Conservation (phyloP, 331 rosid genomes). For the Malus hybrid region DNA sequence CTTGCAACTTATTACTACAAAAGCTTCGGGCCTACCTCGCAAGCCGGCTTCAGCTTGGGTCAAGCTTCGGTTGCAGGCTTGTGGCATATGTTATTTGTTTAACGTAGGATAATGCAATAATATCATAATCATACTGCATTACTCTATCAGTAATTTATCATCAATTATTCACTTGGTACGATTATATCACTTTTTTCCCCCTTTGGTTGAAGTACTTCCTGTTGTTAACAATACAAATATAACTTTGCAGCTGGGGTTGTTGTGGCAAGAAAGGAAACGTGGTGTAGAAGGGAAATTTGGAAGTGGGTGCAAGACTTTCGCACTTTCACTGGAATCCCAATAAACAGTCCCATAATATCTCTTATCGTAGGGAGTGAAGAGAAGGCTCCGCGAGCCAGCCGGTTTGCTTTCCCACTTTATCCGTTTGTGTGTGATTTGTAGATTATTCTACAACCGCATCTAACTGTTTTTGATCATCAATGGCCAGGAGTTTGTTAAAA, state of each 20-base stretch:
- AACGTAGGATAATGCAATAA: not conserved
- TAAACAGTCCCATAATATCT: slow-evolving; percentile 77
- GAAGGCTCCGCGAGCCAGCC: slow-evolving; percentile 82
- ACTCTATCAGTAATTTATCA: not conserved
- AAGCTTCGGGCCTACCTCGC: not conserved
- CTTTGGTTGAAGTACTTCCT: not conserved
- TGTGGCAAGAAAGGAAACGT: slow-evolving; percentile 66
- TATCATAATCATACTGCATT: not conserved
- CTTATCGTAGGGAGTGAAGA: slow-evolving; percentile 80
- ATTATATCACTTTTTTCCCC: not conserved
- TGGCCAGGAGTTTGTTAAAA: slow-evolving; percentile 66
- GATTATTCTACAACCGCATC: not conserved
- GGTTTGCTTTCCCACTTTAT: slow-evolving; percentile 22
- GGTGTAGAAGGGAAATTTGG: slow-evolving; percentile 84
- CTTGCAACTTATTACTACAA: not conserved
- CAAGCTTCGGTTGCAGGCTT: not conserved
- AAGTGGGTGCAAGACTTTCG: slow-evolving; percentile 69
- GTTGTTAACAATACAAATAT: not conserved
- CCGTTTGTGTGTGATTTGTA: not conserved
- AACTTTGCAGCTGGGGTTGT: slow-evolving; percentile 62
- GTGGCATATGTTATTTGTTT: not conserved
- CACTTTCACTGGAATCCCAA: slow-evolving; percentile 70
- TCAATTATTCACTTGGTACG: not conserved
- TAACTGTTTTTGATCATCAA: slow-evolving; percentile 5
- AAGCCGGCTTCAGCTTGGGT: not conserved